Base-by-base conservation (phyloP, 352 stramenopile genomes). In the Phytophthora pluvialis region DNA sequence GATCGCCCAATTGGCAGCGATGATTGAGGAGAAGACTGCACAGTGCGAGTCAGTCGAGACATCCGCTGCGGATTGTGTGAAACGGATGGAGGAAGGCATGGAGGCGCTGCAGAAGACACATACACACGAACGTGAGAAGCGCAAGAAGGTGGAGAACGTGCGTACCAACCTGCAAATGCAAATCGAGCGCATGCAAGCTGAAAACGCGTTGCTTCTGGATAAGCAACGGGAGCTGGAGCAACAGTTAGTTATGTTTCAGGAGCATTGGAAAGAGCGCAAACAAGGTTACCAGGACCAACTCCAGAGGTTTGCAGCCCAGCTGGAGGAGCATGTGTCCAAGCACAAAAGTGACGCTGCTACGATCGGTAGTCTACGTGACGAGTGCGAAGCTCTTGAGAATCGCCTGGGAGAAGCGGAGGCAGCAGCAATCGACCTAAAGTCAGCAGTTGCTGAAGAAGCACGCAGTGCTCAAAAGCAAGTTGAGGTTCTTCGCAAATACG, bases 201-300 rank as follows among this genome's bases (percentile, higher is more conserved):
- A 73, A 10, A 62, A 64, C 5, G 51, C 47, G 1, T 54, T 67
- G 16, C 77, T 81, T 18, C 49, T 84, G 32, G 71, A 75, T 0
- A 72, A 78, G 15, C 59, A 81, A 4, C 40, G 64, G 3, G 55
- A 80, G 16, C 40, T 87, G 28, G 76, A 90, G 31, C 43, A 52
- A 4, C 75, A 80, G 32, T 49, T 69, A 2, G 25, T 18, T 9
- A 49, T 81, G 18, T 65, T 86, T 1, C 60, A 90, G 33, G 60
- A 82, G n/a, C 64, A 80, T 16, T 67, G 83, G 42, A 67, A 79
- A n/a, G 71, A 89, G 16, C 67, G 64, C 4, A 89, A 88, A 25
- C 45, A 62, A n/a, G 62, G 62, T 5, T 65, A 83, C n/a, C 70
- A 81, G 32, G 60, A 86, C 21, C 77, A 85, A 18, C 67, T 81